Base-by-base conservation (phyloP, 176 grass and related monocot genomes). In the Eragrostis nindensis region DNA sequence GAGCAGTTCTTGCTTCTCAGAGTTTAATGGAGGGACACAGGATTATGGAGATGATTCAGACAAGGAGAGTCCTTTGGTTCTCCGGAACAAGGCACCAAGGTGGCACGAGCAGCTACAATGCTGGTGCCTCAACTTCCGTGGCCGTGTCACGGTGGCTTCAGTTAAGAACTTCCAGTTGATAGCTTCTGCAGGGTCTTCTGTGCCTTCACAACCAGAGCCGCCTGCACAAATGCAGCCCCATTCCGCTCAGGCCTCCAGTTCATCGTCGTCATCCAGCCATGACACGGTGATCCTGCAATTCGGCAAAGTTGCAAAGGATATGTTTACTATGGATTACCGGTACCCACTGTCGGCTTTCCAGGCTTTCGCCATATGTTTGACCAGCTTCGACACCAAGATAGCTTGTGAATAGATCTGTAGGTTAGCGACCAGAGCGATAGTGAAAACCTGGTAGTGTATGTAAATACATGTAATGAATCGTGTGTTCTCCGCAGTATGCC, bases 31-130 rank as follows among this genome's bases (percentile, higher is more conserved):
- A 76, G 81, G 78, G 36, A 72, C 24, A 40, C 22, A 49, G 50
- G 49, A 72, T 50, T 86, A 81, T 0, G 71, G 52, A 6, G 70
- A 80, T 3, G 32, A 10, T 3, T 30, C 21, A 6, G 65, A 60
- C 11, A 93, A 93, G 80, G 90, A 86, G 25, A 79, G 7, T 9
- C 90, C 90, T 1, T 48, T 97, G 88, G 86, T 93, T 55, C 89
- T 97, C 25, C 82, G 80, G 45, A 97, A 97, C 90, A 93, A 97
- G 52, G 73, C 80, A 1, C 94, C 94, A 0, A 82, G 90, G 76
- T 97, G 94, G 94, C 94, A 97, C 0, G 90, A 97, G 38, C 94
- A 97, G 68, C 71, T 97, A 83, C 94, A 97, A 68, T 97, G 94
- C 79, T 97, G 94, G 94, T 97, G 94, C 83, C 88, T 97, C 66